Conservation (phyloP, 2,329 filamentous ascomycete genomes). For the Aspergillus pseudoglaucus region DNA sequence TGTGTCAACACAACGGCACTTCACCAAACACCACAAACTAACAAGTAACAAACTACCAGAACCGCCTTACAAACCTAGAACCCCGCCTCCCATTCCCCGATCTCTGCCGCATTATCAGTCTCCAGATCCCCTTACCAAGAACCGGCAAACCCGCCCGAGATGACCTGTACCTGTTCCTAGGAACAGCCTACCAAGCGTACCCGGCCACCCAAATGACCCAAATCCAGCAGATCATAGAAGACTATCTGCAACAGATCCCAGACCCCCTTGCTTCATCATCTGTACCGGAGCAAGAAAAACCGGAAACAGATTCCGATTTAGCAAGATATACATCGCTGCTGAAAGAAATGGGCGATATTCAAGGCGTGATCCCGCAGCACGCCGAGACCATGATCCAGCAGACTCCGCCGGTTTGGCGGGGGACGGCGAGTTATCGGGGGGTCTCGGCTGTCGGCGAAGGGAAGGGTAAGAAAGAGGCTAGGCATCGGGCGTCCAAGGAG, state of each 20-base stretch:
- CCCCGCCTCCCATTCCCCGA: neutral
- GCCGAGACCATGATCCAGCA: slow-evolving; percentile 8
- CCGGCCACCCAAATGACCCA: neutral
- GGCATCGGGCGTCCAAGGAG: neutral
- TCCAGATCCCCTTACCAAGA: neutral
- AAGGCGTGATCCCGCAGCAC: slow-evolving; percentile 28
- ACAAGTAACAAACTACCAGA: neutral
- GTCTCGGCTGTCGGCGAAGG: neutral
- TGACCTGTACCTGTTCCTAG: slow-evolving; percentile 3
- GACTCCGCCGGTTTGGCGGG: neutral
- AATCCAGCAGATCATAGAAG: neutral
- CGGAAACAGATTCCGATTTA: neutral
- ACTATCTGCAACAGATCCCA: neutral
- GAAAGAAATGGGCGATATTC: slow-evolving; percentile 20
- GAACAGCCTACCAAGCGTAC: neutral
- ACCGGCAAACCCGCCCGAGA: neutral
- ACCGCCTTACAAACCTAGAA: neutral
- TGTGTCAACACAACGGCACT: neutral
- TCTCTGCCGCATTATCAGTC: slow-evolving; percentile 1
- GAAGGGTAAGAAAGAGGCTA: neutral
- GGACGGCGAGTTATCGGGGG: neutral
- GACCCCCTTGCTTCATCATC: neutral
- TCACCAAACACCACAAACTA: neutral
- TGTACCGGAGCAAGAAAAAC: neutral
- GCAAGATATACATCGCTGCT: slow-evolving; percentile 8